Conservation (phyloP, 2,329 filamentous ascomycete genomes). For the Exophiala mesophila region DNA sequence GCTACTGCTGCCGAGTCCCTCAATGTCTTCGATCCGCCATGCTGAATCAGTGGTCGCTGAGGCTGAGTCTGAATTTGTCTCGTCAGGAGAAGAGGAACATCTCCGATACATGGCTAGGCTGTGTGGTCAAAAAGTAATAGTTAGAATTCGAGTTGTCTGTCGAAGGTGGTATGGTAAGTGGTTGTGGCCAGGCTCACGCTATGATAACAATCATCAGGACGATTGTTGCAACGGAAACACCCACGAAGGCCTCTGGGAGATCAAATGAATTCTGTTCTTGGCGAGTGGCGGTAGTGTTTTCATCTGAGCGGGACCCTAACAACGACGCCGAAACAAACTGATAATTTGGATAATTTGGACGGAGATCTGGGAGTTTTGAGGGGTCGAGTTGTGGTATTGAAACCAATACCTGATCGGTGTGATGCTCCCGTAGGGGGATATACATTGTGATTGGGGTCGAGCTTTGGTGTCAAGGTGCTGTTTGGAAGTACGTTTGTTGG, state of each 20-base stretch:
- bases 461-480: too few species aligned
- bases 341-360: too few species aligned
- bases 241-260: neutral
- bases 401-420: too few species aligned
- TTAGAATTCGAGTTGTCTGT: too few species aligned
- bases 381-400: too few species aligned
- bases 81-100: conserved; percentile 1
- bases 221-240: neutral
- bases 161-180: too few species aligned
- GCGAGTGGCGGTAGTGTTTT: neutral
- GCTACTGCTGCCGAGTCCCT: neutral
- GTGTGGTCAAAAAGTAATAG: too few species aligned
- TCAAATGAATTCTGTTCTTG: neutral
- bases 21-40: conserved; percentile 15
- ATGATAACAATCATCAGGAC: neutral
- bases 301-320: neutral
- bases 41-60: conserved; percentile 13
- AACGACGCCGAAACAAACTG: too few species aligned
- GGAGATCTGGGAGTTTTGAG: too few species aligned
- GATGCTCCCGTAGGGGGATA: too few species aligned
- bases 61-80: conserved; percentile 11
- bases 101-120: conserved; percentile 12
- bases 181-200: neutral
- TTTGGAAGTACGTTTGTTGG: too few species aligned
- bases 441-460: too few species aligned